A percentile compares a stretch with the other conserved stretches of the same genome.
Conservation (phyloP, 768 basidiomycete genomes). For the Kwoniella sp. region DNA sequence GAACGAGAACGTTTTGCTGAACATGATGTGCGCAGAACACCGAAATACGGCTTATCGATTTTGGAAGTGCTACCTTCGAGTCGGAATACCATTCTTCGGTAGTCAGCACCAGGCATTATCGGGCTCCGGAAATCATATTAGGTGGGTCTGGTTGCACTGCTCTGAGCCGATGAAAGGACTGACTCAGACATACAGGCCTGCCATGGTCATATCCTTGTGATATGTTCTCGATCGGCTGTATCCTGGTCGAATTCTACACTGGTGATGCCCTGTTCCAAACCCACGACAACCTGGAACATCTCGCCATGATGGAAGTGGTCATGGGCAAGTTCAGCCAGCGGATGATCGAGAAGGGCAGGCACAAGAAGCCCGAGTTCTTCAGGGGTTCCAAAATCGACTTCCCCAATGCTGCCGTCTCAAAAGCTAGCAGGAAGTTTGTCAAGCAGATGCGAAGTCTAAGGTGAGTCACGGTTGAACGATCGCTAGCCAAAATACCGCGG, state of each 20-base stretch:
- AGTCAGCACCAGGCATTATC: conserved; percentile 95
- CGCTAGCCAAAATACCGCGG: not conserved
- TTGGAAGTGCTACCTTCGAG: conserved; percentile 96
- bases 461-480: conserved; percentile 53
- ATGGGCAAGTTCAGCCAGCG: conserved; percentile 96
- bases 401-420: conserved; percentile 80
- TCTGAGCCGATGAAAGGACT: not conserved
- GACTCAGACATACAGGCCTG: conserved; percentile 58
- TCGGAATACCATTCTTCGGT: conserved; percentile 97
- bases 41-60: conserved; percentile 93
- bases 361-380: conserved; percentile 87
- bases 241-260: conserved; percentile 96
- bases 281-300: conserved; percentile 96
- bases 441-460: conserved; percentile 71
- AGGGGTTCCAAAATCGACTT: conserved; percentile 80
- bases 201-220: conserved; percentile 99
- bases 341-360: conserved; percentile 57
- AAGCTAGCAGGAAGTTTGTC: conserved; percentile 91
- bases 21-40: conserved; percentile 60
- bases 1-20: not conserved
- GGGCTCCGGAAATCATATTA: conserved; percentile 97
- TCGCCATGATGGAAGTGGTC: conserved; percentile 99
- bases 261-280: conserved; percentile 98
- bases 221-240: conserved; percentile 96
- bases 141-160: conserved; percentile 66